A percentile compares a stretch with the other conserved stretches of the same genome.
Evolutionary conservation across 371 early-diverging fungal genomes (phyloP).

Genomic region (Mortierella sp.): DNA sequence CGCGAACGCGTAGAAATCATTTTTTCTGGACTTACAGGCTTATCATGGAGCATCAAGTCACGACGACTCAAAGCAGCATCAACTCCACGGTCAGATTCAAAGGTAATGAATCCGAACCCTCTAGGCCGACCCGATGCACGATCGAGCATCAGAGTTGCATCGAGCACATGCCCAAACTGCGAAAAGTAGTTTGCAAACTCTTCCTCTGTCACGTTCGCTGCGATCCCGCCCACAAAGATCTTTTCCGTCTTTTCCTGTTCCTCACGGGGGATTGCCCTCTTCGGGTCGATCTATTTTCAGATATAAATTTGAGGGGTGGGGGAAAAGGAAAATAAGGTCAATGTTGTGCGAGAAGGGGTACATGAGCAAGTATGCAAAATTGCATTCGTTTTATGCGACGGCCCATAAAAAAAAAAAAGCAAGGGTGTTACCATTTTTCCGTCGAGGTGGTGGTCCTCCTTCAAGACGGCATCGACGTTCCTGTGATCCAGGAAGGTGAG

Average conservation of each 20-base stretch:
- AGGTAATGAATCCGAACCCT: slow-evolving; percentile 88
- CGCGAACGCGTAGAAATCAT: background rate
- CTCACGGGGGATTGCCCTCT: slow-evolving; percentile 88
- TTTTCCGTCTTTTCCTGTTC: slow-evolving; percentile 86
- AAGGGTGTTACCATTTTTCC: slow-evolving; percentile 83
- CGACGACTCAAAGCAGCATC: slow-evolving; percentile 68
- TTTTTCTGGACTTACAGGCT: slow-evolving; percentile 60
- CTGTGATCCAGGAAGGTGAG: slow-evolving; percentile 81
- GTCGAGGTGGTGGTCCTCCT: slow-evolving; percentile 83
- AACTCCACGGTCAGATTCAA: slow-evolving; percentile 76
- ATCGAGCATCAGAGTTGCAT: slow-evolving; percentile 85
- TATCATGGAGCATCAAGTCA: slow-evolving; percentile 68
- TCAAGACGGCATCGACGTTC: slow-evolving; percentile 80
- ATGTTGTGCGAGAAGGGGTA: too few species aligned
- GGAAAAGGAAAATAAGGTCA: background rate
- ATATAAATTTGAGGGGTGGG: background rate
- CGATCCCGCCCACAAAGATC: slow-evolving; percentile 93
- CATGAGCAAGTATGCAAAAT: too few species aligned
- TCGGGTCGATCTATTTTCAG: slow-evolving; percentile 83
- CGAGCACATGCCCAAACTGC: slow-evolving; percentile 82
- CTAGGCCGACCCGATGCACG: slow-evolving; percentile 83
- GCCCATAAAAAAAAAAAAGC: background rate
- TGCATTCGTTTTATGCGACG: background rate
- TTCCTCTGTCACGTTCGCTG: slow-evolving; percentile 84
- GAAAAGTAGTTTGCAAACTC: slow-evolving; percentile 84